Evolutionary conservation across 2,329 filamentous ascomycete species (phyloP), one percentile per base, ranked within the genome.

Genomic region (Xylariaceae sp.): DNA sequence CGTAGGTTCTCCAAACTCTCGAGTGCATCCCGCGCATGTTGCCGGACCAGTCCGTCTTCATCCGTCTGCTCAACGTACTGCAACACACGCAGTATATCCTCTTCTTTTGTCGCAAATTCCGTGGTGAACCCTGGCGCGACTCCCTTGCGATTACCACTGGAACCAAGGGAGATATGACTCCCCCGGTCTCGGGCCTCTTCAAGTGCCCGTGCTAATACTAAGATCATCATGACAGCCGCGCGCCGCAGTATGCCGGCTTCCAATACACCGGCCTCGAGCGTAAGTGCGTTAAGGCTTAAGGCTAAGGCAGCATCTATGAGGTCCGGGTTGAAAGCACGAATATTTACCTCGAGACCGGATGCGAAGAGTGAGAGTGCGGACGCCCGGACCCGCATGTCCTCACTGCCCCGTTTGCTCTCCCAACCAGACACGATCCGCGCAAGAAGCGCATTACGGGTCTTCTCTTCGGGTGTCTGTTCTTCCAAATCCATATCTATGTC

Each of bases 331-430:
- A 86, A 68, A 0, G 81, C 83, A 1, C 71, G 70, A 3, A 85
- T 71, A 59, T 84, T 85, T 1, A 76, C 80, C 65, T 89, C 85
- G 22, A 89, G 68, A 0, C 76, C 76, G 1, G 71, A 71, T 0
- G 80, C 79, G 41, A 90, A 74, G 44, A 90, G 78, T 4, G 85
- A 86, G 6, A 91, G 68, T 3, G 86, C 84, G 19, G 86, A 89
- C 13, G 85, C 73, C 1, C 87, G 81, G 60, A 91, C 79, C 3
- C 87, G 78, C 12, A 89, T 74, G 63, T 90, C 87, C 66, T 90
- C 87, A 54, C 78, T 77, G 0, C 84, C 85, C 15, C 77, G 72
- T 52, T 81, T 84, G 57, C 83, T 79, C 59, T 85, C 78, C 87
- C 87, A 89, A 0, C 84, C 85, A 13, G 77, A 72, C 0, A 89